Percentiles rank a stretch among this genome's conserved stretches.
Evolutionary conservation across 2,329 filamentous ascomycete species (phyloP).

Genomic region (Diaporthe vexans): DNA sequence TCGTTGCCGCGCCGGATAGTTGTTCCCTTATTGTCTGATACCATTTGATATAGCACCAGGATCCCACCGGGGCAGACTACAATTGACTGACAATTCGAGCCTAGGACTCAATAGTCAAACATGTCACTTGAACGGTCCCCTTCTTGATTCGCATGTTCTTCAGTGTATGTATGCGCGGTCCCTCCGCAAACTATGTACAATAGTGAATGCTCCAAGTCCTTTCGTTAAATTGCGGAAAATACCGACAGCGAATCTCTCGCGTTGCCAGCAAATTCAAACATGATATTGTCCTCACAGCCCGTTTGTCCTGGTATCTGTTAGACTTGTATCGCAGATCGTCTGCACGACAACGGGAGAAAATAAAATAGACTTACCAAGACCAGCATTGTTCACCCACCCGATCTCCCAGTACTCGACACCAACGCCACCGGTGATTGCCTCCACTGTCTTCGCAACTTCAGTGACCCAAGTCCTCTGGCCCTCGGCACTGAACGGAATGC

Average conservation of each 20-base stretch:
- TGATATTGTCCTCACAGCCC: slow-evolving; percentile 16
- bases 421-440: slow-evolving; percentile 64
- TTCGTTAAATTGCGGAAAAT: neutral
- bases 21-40: neutral
- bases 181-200: no score
- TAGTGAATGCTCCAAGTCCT: no score
- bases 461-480: slow-evolving; percentile 75
- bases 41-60: neutral
- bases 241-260: slow-evolving; percentile 12
- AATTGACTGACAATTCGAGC: no score
- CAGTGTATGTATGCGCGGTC: no score
- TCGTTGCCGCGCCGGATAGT: neutral
- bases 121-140: no score
- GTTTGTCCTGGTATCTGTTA: slow-evolving; percentile 46
- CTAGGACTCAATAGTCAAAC: no score
- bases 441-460: slow-evolving; percentile 69
- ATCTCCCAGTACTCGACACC: slow-evolving; percentile 84
- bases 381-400: slow-evolving; percentile 76
- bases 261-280: slow-evolving; percentile 15
- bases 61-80: neutral
- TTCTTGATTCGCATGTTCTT: no score
- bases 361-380: slow-evolving; percentile 56
- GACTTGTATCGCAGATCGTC: neutral
- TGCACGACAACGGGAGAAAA: neutral
- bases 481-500: slow-evolving; percentile 72